phyloP scores from a whole-genome alignment of 495 filamentous ascomycete species.

The Penicillium antarcticum region DNA sequence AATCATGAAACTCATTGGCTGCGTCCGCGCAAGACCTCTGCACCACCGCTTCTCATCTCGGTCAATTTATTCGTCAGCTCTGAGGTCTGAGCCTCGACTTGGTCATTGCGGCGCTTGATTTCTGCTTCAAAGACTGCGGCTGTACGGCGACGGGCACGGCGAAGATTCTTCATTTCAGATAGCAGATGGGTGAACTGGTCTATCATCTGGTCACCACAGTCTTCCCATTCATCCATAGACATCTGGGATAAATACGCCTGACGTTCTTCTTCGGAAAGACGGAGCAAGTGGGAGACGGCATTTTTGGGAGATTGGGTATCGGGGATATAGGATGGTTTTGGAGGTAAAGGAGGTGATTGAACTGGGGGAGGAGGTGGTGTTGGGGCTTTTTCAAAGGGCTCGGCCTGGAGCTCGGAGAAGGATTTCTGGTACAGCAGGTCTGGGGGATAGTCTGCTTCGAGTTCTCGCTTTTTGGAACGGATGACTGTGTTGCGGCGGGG shows the following conservation, averaged over 20 bases:
- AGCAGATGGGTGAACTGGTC: conserved; percentile 64
- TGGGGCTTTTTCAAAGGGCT: conserved; percentile 42
- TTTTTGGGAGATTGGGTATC: conserved; percentile 19
- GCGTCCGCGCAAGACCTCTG: conserved; percentile 40
- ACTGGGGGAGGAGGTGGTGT: conserved; percentile 12
- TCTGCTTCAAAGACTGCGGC: conserved; percentile 68
- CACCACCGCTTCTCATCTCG: conserved; percentile 43
- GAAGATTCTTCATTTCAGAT: conserved; percentile 57
- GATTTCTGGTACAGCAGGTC: conserved; percentile 41
- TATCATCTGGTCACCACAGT: conserved; percentile 76
- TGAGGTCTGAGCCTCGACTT: conserved; percentile 31
- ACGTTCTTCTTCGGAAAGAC: conserved; percentile 43
- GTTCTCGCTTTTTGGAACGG: conserved; percentile 29
- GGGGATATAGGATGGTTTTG: conserved; percentile 7
- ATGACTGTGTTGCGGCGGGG: conserved; percentile 21
- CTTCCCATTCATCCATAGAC: conserved; percentile 73
- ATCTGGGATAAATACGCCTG: conserved; percentile 61
- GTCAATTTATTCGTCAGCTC: conserved; percentile 39
- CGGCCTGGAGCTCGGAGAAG: conserved; percentile 41
- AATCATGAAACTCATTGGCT: conserved; percentile 20
- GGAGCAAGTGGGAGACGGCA: conserved; percentile 27
- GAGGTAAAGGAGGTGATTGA: conserved; percentile 22
- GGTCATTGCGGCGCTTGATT: conserved; percentile 48
- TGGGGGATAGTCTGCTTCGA: conserved; percentile 42
- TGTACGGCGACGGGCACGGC: conserved; percentile 62